A percentile compares a stretch with the other conserved stretches of the same genome.
Evolutionary conservation across 805 yeast genomes (phyloP).

Genomic region (Candida ipomoeae): DNA sequence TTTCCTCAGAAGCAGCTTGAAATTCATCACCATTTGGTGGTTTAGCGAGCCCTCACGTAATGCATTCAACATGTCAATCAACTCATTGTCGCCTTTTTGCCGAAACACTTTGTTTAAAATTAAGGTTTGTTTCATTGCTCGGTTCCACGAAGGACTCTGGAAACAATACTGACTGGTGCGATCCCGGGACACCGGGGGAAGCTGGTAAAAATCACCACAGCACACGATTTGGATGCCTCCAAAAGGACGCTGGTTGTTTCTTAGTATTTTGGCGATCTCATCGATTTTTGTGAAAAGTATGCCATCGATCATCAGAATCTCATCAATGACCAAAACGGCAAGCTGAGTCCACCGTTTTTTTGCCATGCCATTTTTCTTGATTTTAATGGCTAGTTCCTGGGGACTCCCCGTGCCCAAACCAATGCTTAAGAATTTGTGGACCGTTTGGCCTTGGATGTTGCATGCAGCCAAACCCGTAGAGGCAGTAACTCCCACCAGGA

Average conservation of each 20-base stretch:
- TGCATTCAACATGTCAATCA: slow-evolving; percentile 71
- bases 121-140: slow-evolving; percentile 52
- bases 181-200: slow-evolving; percentile 62
- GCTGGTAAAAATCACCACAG: slow-evolving; percentile 79
- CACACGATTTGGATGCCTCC: slow-evolving; percentile 77
- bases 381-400: slow-evolving; percentile 44
- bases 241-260: slow-evolving; percentile 50
- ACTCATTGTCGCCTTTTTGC: slow-evolving; percentile 67
- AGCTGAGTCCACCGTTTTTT: slow-evolving; percentile 51
- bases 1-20: slow-evolving; percentile 49
- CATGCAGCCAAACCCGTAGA: slow-evolving; percentile 84
- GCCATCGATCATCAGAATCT: slow-evolving; percentile 78
- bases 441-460: slow-evolving; percentile 73
- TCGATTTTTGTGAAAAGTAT: slow-evolving; percentile 60
- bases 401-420: slow-evolving; percentile 63
- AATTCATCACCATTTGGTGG: slow-evolving; percentile 44
- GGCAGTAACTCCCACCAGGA: slow-evolving; percentile 68
- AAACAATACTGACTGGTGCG: slow-evolving; percentile 51
- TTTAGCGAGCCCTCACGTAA: slow-evolving; percentile 62
- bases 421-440: slow-evolving; percentile 74
- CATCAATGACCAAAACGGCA: slow-evolving; percentile 68
- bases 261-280: slow-evolving; percentile 50
- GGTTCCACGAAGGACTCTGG: slow-evolving; percentile 60
- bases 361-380: slow-evolving; percentile 49
- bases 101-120: slow-evolving; percentile 65